Conservation (phyloP, 176 grass and related monocot species). For the Phyllostachys edulis region DNA sequence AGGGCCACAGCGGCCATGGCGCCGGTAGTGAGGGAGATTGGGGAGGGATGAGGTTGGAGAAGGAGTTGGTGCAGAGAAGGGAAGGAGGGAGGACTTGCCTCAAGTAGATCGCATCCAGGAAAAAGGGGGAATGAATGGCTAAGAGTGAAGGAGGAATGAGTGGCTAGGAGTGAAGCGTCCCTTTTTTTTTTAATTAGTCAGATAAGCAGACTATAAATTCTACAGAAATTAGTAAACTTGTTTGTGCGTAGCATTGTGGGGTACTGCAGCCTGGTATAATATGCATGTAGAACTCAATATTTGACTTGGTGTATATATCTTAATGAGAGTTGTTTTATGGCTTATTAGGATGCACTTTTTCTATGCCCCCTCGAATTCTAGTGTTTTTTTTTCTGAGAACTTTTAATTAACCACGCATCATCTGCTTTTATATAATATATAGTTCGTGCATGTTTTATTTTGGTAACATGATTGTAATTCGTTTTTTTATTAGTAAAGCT, state of each 20-base stretch:
- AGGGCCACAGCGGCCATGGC: no score
- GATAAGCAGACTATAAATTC: background rate
- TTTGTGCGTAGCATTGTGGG: background rate
- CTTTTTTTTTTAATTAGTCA: no score
- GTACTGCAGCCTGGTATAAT: background rate
- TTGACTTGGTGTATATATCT: background rate
- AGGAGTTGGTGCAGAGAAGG: no score
- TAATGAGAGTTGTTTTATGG: background rate
- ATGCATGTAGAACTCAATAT: background rate
- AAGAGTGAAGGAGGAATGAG: no score
- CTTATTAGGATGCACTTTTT: background rate
- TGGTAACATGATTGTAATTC: background rate
- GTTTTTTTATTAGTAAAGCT: background rate
- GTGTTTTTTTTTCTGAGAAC: background rate
- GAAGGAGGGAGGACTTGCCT: no score
- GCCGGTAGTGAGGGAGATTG: no score
- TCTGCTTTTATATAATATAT: background rate
- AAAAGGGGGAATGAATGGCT: no score
- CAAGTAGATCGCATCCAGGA: no score
- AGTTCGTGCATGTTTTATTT: background rate
- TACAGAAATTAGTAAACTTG: background rate
- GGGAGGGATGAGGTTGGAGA: no score
- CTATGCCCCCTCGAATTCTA: no score
- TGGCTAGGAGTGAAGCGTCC: no score
- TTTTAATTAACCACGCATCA: background rate